A percentile compares a stretch with the other conserved stretches of the same genome.
Evolutionary conservation across 2,329 filamentous ascomycete species (phyloP).

Genomic region (Beauveria scarabaeidicola): DNA sequence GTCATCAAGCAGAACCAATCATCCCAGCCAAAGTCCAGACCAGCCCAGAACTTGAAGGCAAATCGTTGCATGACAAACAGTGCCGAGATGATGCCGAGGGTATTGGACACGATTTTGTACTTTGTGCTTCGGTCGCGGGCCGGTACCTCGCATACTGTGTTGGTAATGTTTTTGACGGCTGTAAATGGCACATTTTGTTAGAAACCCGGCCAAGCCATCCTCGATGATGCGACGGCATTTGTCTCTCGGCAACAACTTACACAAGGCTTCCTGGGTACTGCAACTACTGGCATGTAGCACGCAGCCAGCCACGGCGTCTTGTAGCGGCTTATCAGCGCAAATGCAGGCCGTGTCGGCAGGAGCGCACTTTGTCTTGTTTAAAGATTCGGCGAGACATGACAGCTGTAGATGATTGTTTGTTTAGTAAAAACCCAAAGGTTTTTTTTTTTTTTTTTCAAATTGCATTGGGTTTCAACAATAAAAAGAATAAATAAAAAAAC

Average conservation of each 20-base stretch:
- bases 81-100: constrained; percentile 23
- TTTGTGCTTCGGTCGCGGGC: constrained; percentile 11
- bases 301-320: neutral
- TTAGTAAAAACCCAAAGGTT: too few relatives aligned
- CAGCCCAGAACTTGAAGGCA: constrained; percentile 20
- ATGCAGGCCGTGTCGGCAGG: neutral
- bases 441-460: neutral
- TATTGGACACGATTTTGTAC: constrained; percentile 14
- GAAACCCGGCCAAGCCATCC: too few relatives aligned
- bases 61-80: constrained; percentile 28
- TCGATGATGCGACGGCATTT: neutral
- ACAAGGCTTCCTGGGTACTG: neutral
- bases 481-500: too few relatives aligned
- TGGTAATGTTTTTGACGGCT: constrained; percentile 13
- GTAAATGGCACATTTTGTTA: neutral
- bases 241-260: neutral
- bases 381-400: neutral
- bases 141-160: constrained; percentile 14
- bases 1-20: constrained; percentile 20
- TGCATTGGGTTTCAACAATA: neutral
- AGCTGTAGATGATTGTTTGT: neutral
- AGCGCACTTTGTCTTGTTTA: neutral
- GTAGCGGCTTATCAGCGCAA: constrained; percentile 1
- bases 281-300: constrained; percentile 2
- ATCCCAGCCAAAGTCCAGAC: constrained; percentile 23